A percentile compares a stretch with the other conserved stretches of the same genome.
Evolutionary conservation across 2,329 filamentous ascomycete genomes (phyloP).

Genomic region (Reticulascus tulasneorum): DNA sequence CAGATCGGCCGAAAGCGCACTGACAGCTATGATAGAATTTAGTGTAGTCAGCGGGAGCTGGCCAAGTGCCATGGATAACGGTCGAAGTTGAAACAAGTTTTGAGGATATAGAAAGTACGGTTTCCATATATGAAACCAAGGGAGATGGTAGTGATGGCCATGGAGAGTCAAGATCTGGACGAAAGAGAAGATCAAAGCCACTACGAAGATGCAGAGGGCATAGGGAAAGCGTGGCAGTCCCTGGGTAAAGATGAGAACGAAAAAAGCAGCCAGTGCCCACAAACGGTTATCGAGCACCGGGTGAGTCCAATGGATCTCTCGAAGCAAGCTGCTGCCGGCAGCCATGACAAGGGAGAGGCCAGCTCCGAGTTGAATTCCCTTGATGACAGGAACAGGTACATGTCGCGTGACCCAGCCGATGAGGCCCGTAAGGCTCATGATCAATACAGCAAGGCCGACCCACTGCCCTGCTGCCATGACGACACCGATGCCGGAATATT

Average conservation of each 20-base stretch:
- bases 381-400: constrained; percentile 83
- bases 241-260: constrained; percentile 66
- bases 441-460: constrained; percentile 67
- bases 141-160: constrained; percentile 31
- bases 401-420: constrained; percentile 67
- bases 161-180: constrained; percentile 27
- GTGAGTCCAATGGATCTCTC: constrained; percentile 62
- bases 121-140: constrained; percentile 56
- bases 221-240: constrained; percentile 67
- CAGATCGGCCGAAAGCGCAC: constrained; percentile 72
- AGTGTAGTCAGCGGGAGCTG: constrained; percentile 89
- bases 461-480: constrained; percentile 76
- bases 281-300: constrained; percentile 73
- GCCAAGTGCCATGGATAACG: constrained; percentile 63
- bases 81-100: constrained; percentile 36
- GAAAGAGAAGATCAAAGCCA: constrained; percentile 64
- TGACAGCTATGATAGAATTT: constrained; percentile 88
- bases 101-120: constrained; percentile 44
- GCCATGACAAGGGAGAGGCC: constrained; percentile 79
- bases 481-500: constrained; percentile 47
- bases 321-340: constrained; percentile 65
- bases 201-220: constrained; percentile 66
- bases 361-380: constrained; percentile 91
- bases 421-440: constrained; percentile 78
- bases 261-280: constrained; percentile 71